Evolutionary conservation across 192 early-diverging fungal genomes (phyloP).

Genomic region (Podila epigama): DNA sequence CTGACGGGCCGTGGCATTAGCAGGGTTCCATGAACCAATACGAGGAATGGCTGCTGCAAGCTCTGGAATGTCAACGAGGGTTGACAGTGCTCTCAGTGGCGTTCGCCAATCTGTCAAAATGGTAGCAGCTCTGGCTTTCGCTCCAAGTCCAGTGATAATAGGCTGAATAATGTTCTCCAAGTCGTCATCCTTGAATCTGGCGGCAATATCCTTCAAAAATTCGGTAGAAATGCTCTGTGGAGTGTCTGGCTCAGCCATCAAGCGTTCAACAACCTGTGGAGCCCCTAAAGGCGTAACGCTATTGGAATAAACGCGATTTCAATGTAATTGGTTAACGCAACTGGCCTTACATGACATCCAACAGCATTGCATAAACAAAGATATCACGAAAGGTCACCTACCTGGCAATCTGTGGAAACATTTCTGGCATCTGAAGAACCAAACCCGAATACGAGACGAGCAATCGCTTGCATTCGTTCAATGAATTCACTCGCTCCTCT

Average conservation of each 20-base stretch:
- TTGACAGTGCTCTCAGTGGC: constrained; percentile 16
- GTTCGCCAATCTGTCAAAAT: constrained; percentile 46
- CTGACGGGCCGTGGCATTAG: constrained; percentile 54
- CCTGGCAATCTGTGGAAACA: constrained; percentile 79
- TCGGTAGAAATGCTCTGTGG: constrained; percentile 66
- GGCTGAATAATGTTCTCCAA: constrained; percentile 66
- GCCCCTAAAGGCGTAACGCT: constrained; percentile 45
- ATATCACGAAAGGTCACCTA: constrained; percentile 25
- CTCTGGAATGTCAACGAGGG: constrained; percentile 56
- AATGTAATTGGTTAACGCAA: too few species aligned
- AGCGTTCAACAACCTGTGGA: constrained; percentile 51
- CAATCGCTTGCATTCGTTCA: constrained; percentile 66
- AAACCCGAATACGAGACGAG: constrained; percentile 87
- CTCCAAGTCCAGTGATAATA: constrained; percentile 58
- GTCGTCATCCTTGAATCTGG: constrained; percentile 70
- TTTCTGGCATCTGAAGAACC: constrained; percentile 85
- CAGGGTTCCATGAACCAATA: constrained; percentile 64
- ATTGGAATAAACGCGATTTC: not conserved
- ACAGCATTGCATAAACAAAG: not conserved
- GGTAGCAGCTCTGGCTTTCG: constrained; percentile 24
- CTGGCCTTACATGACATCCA: not conserved
- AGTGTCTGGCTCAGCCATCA: constrained; percentile 64
- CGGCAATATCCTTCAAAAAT: constrained; percentile 68
- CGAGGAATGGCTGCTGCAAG: constrained; percentile 62
- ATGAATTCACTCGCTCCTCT: constrained; percentile 60